These are phyloP conservation scores for Achlya hypogyna DNA, from an alignment of 352 stramenopile genomes.

Conservation along the genomic window DNA sequence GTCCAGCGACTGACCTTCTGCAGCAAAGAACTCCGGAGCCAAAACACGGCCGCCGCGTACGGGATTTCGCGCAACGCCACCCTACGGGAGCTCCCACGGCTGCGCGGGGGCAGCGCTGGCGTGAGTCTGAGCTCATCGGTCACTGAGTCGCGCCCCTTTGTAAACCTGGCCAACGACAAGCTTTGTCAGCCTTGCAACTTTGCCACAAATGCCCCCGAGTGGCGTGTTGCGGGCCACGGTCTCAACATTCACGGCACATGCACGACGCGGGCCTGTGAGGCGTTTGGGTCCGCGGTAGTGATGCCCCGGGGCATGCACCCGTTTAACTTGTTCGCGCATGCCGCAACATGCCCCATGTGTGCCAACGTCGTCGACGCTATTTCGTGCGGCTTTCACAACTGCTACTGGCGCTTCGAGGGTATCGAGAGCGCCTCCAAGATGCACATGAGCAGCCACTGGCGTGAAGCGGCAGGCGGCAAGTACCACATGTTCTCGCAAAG, in stretches of 20 bases:
- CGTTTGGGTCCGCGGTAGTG: slow-evolving; percentile 1
- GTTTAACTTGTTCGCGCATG: slow-evolving; percentile 9
- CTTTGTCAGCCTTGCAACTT: neutral
- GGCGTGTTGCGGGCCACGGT: neutral
- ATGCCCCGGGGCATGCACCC: neutral
- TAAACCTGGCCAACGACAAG: neutral
- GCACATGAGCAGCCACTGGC: slow-evolving; percentile 19
- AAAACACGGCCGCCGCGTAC: neutral
- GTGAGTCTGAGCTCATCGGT: neutral
- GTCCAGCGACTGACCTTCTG: neutral
- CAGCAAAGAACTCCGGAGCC: neutral
- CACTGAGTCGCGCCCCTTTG: neutral
- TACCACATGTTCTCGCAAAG: neutral
- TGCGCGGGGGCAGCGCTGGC: neutral
- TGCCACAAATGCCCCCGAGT: neutral
- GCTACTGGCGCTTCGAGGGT: slow-evolving; percentile 18
- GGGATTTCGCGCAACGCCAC: neutral
- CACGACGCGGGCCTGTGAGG: neutral
- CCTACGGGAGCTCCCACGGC: neutral
- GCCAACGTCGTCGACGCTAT: neutral
- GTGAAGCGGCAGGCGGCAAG: neutral
- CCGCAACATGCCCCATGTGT: slow-evolving; percentile 7
- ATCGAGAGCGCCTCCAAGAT: neutral
- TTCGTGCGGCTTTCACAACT: slow-evolving; percentile 18
- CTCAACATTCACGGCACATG: slow-evolving; percentile 19